A percentile compares a stretch with the other conserved stretches of the same genome.
Conservation (phyloP, 2,329 filamentous ascomycete genomes). For the Penicillium capsulatum region DNA sequence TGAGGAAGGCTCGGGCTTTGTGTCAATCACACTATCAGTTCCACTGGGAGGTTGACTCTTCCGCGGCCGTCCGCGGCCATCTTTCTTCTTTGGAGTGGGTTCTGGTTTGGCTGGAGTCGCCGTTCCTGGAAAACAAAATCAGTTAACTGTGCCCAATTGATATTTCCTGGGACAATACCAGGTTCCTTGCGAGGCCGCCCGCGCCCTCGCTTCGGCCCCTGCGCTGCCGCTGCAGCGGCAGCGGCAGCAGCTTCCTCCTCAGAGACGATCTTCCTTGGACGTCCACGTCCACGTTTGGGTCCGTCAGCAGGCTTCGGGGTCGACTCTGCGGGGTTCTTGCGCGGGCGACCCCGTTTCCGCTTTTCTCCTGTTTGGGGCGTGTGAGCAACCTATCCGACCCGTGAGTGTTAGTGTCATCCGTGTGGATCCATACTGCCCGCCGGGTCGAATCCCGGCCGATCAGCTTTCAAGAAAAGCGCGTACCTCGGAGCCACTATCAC, state of each 20-base stretch:
- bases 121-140: constrained; percentile 1
- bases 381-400: constrained; percentile 3
- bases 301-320: constrained; percentile 23
- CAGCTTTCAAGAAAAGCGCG: constrained; percentile 12
- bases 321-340: constrained; percentile 28
- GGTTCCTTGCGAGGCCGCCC: constrained; percentile 20
- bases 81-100: constrained; percentile 17
- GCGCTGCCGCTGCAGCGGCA: constrained; percentile 5
- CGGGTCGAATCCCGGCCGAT: constrained; percentile 7
- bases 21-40: constrained; percentile 10
- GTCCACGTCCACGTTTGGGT: constrained; percentile 33
- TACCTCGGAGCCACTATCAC: constrained; percentile 8
- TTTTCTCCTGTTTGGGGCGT: constrained; percentile 28
- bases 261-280: constrained; percentile 28
- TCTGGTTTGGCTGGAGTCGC: constrained; percentile 4
- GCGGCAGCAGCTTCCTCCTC: constrained; percentile 8
- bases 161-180: constrained; percentile 2
- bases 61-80: constrained; percentile 25
- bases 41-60: constrained; percentile 24
- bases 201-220: constrained; percentile 13
- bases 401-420: constrained; percentile 2
- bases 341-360: constrained; percentile 33
- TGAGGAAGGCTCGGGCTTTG: constrained; percentile 8
- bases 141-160: neutral
- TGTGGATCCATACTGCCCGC: neutral